A percentile compares a stretch with the other conserved stretches of the same genome.
Conservation (phyloP, 2,329 filamentous ascomycete genomes). For the Catunica adiposa region DNA sequence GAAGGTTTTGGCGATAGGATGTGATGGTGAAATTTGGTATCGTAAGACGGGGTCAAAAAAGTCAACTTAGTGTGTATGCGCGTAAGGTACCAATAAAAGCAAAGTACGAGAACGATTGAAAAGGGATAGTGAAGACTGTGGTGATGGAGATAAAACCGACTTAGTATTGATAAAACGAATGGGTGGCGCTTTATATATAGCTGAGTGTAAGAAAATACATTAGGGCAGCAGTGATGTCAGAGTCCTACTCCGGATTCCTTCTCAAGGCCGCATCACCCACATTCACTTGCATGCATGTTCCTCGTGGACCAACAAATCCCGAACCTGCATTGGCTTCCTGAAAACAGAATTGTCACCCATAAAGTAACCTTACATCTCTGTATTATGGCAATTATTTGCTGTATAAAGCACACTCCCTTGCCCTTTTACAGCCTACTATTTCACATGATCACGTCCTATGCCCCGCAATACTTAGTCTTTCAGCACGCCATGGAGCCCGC, state of each 20-base stretch:
- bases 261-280: not conserved
- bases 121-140: not conserved
- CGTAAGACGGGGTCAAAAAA: not conserved
- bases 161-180: not conserved
- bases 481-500: not conserved
- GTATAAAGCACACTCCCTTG: too few species aligned
- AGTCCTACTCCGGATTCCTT: not conserved
- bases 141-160: not conserved
- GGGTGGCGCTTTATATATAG: not conserved
- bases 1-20: not conserved
- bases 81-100: not conserved
- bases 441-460: not conserved
- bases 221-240: not conserved
- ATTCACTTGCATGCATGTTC: not conserved
- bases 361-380: too few species aligned
- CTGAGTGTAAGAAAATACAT: not conserved
- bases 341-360: not conserved
- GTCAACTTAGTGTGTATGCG: not conserved
- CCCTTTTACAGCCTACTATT: not conserved
- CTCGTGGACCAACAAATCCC: not conserved
- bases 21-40: not conserved
- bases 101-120: not conserved
- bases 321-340: not conserved
- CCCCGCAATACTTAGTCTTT: not conserved
- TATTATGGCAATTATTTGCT: too few species aligned